Percentiles rank a stretch among this genome's conserved stretches.
phyloP scores from a whole-genome alignment of 1,284 basidiomycete genomes.

The Caloboletus firmus region DNA sequence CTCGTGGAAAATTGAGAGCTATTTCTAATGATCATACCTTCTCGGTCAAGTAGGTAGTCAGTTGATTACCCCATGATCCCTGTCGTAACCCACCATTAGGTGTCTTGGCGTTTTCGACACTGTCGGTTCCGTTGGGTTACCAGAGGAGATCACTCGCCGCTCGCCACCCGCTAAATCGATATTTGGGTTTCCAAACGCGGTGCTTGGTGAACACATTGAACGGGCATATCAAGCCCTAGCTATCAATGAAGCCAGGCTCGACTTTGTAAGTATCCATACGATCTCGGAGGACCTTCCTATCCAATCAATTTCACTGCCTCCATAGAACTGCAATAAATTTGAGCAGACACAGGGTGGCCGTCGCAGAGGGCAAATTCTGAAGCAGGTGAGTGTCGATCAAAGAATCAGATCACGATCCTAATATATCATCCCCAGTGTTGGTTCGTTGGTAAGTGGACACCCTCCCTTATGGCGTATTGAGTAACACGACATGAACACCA shows the following conservation, averaged over 20 bases:
- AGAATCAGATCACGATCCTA: not conserved
- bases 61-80: not conserved
- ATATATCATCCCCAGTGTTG: slow-evolving; percentile 48
- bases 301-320: not conserved
- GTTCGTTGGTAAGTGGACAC: slow-evolving; percentile 54
- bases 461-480: not conserved
- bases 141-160: slow-evolving; percentile 54
- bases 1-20: slow-evolving; percentile 54
- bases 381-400: slow-evolving; percentile 46
- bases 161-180: slow-evolving; percentile 44
- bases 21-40: slow-evolving; percentile 48
- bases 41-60: slow-evolving; percentile 54
- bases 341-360: slow-evolving; percentile 54
- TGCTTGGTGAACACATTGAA: slow-evolving; percentile 62
- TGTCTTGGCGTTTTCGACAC: slow-evolving; percentile 74
- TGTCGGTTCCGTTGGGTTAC: slow-evolving; percentile 66
- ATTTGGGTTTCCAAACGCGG: slow-evolving; percentile 62
- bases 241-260: slow-evolving; percentile 59
- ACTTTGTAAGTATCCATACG: slow-evolving; percentile 52
- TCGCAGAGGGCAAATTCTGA: slow-evolving; percentile 56
- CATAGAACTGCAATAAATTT: slow-evolving; percentile 61
- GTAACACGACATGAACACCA: slow-evolving; percentile 21
- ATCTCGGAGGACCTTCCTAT: not conserved
- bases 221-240: slow-evolving; percentile 67
- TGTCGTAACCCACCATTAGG: slow-evolving; percentile 36